Conservation (phyloP, 75 land plant genomes). For the Sequoia sempervirens region DNA sequence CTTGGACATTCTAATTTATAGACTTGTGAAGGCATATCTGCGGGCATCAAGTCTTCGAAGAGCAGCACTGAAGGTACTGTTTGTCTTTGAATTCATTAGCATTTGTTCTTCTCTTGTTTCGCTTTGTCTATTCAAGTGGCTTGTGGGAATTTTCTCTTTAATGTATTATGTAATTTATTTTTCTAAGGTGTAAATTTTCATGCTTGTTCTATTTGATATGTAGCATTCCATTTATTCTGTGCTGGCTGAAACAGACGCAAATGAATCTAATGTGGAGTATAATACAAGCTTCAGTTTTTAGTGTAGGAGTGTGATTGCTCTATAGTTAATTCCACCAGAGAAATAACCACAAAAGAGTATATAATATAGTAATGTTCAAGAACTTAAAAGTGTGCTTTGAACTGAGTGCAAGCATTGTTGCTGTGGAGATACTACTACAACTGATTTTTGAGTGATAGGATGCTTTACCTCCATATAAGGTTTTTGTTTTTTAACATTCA, state of each 20-base stretch:
- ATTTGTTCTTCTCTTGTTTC: background rate
- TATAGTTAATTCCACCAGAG: background rate
- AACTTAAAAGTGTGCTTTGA: background rate
- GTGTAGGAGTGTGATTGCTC: background rate
- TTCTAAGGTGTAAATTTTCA: background rate
- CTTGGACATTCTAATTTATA: conserved; percentile 70
- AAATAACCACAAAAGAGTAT: background rate
- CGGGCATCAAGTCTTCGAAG: conserved; percentile 70
- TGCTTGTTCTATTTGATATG: background rate
- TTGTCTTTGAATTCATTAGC: background rate
- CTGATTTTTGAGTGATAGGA: background rate
- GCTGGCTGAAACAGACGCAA: background rate
- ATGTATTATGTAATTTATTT: background rate
- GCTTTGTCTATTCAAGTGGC: background rate
- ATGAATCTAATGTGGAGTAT: background rate
- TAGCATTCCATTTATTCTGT: background rate
- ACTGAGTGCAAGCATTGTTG: background rate
- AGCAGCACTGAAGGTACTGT: conserved; percentile 68
- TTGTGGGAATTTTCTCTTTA: background rate
- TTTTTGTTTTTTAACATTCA: background rate
- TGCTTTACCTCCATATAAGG: background rate
- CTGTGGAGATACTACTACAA: background rate
- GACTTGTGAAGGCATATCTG: conserved; percentile 67
- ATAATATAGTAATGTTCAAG: background rate
- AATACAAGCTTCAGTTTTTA: background rate